Conservation (phyloP, 202 grass and related monocot species). For the Panicum virgatum region DNA sequence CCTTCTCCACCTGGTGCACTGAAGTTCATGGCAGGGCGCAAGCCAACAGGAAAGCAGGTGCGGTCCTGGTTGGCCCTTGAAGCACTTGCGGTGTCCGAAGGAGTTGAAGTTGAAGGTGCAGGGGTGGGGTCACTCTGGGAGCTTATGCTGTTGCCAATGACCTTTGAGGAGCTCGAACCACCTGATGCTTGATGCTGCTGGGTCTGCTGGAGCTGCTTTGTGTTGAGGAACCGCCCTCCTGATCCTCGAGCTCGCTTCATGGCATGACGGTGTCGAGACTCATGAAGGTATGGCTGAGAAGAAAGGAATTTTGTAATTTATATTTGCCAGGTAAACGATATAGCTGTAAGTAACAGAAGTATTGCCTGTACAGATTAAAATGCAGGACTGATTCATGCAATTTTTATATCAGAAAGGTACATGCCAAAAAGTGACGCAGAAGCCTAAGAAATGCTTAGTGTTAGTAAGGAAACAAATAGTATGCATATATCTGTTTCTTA, state of each 20-base stretch:
- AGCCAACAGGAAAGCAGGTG: slow-evolving; percentile 40
- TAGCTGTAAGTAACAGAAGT: neutral
- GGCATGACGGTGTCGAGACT: slow-evolving; percentile 91
- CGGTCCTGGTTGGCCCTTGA: slow-evolving; percentile 48
- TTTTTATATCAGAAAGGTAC: slow-evolving; percentile 12
- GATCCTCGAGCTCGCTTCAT: slow-evolving; percentile 94
- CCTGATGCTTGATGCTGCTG: slow-evolving; percentile 36
- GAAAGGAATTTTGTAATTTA: slow-evolving; percentile 12
- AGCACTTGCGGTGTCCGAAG: slow-evolving; percentile 30
- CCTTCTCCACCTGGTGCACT: slow-evolving; percentile 35
- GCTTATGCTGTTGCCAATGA: slow-evolving; percentile 36
- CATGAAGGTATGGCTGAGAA: slow-evolving; percentile 95
- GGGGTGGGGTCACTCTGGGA: slow-evolving; percentile 31
- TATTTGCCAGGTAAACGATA: slow-evolving; percentile 13
- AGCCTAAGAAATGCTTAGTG: neutral
- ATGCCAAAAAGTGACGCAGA: slow-evolving; percentile 5
- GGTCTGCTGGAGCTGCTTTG: slow-evolving; percentile 62
- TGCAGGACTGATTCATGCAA: neutral
- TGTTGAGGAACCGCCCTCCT: slow-evolving; percentile 92
- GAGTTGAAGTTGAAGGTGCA: slow-evolving; percentile 33
- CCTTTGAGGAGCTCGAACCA: slow-evolving; percentile 32
- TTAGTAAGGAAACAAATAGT: neutral
- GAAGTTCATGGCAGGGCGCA: slow-evolving; percentile 27
- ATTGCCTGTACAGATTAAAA: slow-evolving; percentile 1
- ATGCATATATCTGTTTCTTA: neutral